Conservation (phyloP, 1,284 basidiomycete species). For the Gastroboletus turbinatus region DNA sequence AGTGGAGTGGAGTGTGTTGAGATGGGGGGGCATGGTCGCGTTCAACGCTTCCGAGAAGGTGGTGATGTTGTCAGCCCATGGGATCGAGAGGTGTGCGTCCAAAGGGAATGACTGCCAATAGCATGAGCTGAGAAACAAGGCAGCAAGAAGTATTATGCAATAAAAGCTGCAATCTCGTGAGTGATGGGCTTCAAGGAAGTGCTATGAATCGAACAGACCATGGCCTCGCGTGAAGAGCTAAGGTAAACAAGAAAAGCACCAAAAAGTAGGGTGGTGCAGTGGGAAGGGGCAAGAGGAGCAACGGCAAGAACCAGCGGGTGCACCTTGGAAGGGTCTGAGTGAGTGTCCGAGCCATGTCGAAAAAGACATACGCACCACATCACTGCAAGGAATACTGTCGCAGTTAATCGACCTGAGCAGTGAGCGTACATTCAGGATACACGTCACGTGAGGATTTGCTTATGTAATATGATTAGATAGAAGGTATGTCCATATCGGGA, state of each 20-base stretch:
- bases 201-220: constrained; percentile 50
- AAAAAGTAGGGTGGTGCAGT: constrained; percentile 76
- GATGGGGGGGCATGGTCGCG: constrained; percentile 36
- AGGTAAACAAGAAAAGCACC: constrained; percentile 67
- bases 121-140: constrained; percentile 79
- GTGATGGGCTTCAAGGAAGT: not conserved
- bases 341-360: not conserved
- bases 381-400: not conserved
- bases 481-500: constrained; percentile 17
- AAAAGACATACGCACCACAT: constrained; percentile 23
- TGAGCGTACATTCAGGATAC: constrained; percentile 2
- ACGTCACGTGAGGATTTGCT: constrained; percentile 37
- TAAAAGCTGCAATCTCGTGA: constrained; percentile 58
- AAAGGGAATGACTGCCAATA: constrained; percentile 80
- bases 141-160: constrained; percentile 74
- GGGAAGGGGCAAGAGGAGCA: constrained; percentile 74
- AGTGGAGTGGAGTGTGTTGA: constrained; percentile 30
- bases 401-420: too few relatives aligned
- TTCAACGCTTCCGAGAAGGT: constrained; percentile 66
- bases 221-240: constrained; percentile 74
- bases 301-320: constrained; percentile 78
- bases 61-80: constrained; percentile 67
- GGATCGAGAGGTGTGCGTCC: constrained; percentile 54
- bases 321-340: constrained; percentile 48
- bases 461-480: constrained; percentile 20